Evolutionary conservation across 2,329 filamentous ascomycete genomes (phyloP).

Genomic region (Arachnopeziza araneosa): DNA sequence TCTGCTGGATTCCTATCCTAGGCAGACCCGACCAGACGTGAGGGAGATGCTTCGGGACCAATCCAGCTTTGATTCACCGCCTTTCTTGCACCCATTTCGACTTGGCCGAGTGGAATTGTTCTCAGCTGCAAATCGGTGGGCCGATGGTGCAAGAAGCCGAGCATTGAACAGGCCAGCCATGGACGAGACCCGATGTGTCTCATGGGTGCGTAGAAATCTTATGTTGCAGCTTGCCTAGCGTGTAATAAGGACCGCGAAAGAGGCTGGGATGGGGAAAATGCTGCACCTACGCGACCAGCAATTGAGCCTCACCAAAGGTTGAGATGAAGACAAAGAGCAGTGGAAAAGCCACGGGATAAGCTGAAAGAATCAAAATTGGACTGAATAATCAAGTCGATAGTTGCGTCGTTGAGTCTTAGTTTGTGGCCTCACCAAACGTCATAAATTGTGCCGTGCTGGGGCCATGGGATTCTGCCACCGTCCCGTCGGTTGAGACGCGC

Average conservation of each 20-base stretch:
- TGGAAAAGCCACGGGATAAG: neutral
- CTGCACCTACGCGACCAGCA: neutral
- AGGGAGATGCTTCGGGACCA: too few species aligned
- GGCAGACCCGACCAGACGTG: too few species aligned
- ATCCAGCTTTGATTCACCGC: neutral
- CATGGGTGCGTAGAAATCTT: constrained; percentile 16
- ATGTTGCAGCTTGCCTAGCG: constrained; percentile 1
- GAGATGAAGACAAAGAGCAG: neutral
- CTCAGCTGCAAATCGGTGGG: constrained; percentile 2
- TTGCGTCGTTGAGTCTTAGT: too few species aligned
- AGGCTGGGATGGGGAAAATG: constrained; percentile 13
- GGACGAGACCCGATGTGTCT: constrained; percentile 20
- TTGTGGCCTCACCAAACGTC: constrained; percentile 7
- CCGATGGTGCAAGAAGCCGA: constrained; percentile 3
- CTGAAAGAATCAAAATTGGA: neutral
- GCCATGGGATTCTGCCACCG: neutral
- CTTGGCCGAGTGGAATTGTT: neutral
- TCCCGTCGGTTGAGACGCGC: neutral
- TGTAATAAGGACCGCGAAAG: constrained; percentile 10
- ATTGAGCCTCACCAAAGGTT: neutral
- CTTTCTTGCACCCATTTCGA: neutral
- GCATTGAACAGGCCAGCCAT: constrained; percentile 3
- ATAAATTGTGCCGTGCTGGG: constrained; percentile 7
- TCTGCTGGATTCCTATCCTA: too few species aligned
- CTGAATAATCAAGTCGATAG: too few species aligned